A percentile compares a stretch with the other conserved stretches of the same genome.
Evolutionary conservation across 306 rosid genomes (phyloP).

Genomic region (Vigna nakashimae): DNA sequence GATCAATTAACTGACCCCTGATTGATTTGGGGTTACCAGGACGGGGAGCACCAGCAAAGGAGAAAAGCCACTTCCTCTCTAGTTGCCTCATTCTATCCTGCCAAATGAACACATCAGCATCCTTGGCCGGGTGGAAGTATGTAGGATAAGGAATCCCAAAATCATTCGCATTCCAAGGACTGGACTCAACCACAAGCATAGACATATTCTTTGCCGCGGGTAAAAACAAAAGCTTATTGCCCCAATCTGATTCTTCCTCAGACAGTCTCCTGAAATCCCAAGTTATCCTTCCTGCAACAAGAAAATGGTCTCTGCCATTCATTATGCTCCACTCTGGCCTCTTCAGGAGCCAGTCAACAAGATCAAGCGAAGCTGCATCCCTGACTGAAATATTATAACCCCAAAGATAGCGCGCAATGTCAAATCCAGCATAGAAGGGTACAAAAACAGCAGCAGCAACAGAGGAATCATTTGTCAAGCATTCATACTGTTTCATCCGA

Average conservation of each 20-base stretch:
- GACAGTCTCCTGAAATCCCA: conserved; percentile 95
- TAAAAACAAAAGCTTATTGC: conserved; percentile 89
- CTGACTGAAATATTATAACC: conserved; percentile 80
- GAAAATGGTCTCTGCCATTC: conserved; percentile 95
- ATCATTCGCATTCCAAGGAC: conserved; percentile 99
- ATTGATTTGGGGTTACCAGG: conserved; percentile 88
- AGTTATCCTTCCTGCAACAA: conserved; percentile 94
- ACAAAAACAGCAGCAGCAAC: conserved; percentile 92
- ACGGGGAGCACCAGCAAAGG: conserved; percentile 99
- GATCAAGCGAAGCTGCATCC: conserved; percentile 92
- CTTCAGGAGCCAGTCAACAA: conserved; percentile 89
- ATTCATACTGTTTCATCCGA: conserved; percentile 95
- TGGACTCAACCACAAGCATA: conserved; percentile 99
- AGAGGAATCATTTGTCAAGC: conserved; percentile 87
- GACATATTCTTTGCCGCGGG: conserved; percentile 98
- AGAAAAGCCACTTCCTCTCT: conserved; percentile 82
- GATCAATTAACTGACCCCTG: conserved; percentile 84
- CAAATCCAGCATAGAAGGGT: conserved; percentile 97
- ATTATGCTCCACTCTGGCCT: conserved; percentile 92
- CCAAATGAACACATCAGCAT: conserved; percentile 73
- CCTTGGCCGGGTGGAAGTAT: conserved; percentile 96
- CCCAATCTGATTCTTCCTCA: conserved; percentile 84
- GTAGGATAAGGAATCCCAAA: conserved; percentile 98
- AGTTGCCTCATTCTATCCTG: conserved; percentile 61
- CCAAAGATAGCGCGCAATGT: conserved; percentile 93